Conservation (phyloP, 345 rosid genomes). For the Microthlaspi erraticum region DNA sequence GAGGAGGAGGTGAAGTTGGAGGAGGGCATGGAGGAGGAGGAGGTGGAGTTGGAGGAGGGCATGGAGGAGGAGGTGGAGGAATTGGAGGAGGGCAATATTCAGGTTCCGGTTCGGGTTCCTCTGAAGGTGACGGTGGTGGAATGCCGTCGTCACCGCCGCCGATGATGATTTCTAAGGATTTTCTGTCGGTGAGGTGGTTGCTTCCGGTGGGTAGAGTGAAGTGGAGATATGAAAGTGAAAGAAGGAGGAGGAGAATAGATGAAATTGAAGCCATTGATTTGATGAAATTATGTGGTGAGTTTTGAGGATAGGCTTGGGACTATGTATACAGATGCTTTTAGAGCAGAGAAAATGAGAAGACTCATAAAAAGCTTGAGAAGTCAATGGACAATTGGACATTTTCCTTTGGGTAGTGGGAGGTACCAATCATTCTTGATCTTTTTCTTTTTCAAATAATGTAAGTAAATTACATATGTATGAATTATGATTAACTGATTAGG, state of each 20-base stretch:
- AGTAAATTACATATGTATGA: background rate
- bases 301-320: constrained; percentile 27
- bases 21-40: constrained; percentile 31
- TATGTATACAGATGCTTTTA: background rate
- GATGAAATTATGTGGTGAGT: constrained; percentile 30
- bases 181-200: constrained; percentile 28
- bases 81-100: constrained; percentile 34
- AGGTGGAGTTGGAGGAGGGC: background rate
- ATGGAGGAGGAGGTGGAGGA: constrained; percentile 22
- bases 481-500: background rate
- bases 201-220: constrained; percentile 27
- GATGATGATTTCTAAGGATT: constrained; percentile 36
- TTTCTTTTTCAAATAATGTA: no score
- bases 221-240: constrained; percentile 33
- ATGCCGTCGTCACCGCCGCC: constrained; percentile 29
- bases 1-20: background rate
- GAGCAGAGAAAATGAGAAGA: constrained; percentile 28
- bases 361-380: constrained; percentile 25
- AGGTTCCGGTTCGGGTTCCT: constrained; percentile 24
- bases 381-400: constrained; percentile 18
- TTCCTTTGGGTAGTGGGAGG: constrained; percentile 23
- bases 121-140: constrained; percentile 36
- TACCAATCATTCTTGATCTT: background rate
- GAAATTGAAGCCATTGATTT: constrained; percentile 37
- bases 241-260: constrained; percentile 26